Evolutionary conservation across 2,329 filamentous ascomycete species (phyloP), one percentile per base, ranked within the genome.

Genomic region (Ophiostoma ips): DNA sequence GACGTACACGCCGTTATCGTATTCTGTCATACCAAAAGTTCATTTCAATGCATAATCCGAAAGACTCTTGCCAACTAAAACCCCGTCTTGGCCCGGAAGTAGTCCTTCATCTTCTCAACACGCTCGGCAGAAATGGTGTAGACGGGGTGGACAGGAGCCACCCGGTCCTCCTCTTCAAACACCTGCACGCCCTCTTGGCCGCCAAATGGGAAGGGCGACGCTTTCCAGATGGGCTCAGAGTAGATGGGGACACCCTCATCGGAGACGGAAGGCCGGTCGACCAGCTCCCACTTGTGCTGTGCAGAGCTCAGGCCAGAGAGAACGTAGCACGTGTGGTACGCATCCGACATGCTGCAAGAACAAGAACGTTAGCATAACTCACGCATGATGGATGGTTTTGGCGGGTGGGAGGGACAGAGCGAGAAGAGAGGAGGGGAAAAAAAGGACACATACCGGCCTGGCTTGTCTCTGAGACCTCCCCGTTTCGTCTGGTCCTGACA

Each of bases 251-350:
- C 19, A 31, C 37, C 36, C 2, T 62, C 15, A 4, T 18, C 53
- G 63, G 64, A 64, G 52, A 45, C 52, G 43, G 48, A 50, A 5
- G 40, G 30, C 41, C 37, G 33, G 45, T 54, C 52, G 8, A 53
- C 58, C 38, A 77, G 65, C 55, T 68, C 64, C 75, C 75, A 79
- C 59, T 73, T 69, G 63, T 95, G 77, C 66, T 94, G 87, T 21
- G 83, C 83, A 49, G 81, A 83, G 63, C 86, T 92, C 57, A 96
- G 71, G 5, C 90, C 90, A 19, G 84, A 81, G 18, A 96, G 75
- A 30, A 89, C 87, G 67, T 96, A 96, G 68, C 86, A 92, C 41
- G 87, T 87, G 66, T 96, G 90, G 61, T 96, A 95, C 46, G 84
- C 82, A 68, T 96, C 90, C 5, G 88, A 81, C 53, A 73, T 72